Conservation (phyloP, 495 filamentous ascomycete genomes). For the Tetracladium setigerum region DNA sequence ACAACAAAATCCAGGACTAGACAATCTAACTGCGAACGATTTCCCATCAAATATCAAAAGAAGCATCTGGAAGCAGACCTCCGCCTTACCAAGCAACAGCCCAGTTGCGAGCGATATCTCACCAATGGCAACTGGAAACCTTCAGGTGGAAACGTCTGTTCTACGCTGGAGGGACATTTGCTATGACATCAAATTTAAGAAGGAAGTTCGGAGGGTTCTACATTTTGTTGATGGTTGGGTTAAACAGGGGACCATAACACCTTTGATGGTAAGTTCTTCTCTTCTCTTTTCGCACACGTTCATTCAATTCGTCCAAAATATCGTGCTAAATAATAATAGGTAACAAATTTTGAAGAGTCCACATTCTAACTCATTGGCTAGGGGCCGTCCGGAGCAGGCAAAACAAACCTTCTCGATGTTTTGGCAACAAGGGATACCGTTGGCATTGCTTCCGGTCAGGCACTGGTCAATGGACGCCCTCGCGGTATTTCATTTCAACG, state of each 20-base stretch:
- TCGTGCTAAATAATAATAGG: too few relatives aligned
- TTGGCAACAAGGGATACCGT: constrained; percentile 70
- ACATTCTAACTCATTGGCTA: too few relatives aligned
- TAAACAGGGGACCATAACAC: constrained; percentile 78
- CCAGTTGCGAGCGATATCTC: too few relatives aligned
- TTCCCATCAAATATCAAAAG: constrained; percentile 38
- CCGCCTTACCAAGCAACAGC: too few relatives aligned
- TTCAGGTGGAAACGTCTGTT: constrained; percentile 54
- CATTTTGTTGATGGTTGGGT: constrained; percentile 83
- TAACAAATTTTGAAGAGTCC: too few relatives aligned
- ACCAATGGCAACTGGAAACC: too few relatives aligned
- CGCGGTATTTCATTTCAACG: constrained; percentile 79
- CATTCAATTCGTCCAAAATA: too few relatives aligned
- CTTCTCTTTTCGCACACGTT: too few relatives aligned
- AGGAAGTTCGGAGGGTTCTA: constrained; percentile 59
- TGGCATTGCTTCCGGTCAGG: constrained; percentile 75
- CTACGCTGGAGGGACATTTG: constrained; percentile 80
- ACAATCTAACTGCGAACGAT: neutral
- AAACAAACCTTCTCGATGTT: constrained; percentile 64
- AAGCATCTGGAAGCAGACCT: too few relatives aligned
- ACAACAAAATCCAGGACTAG: constrained; percentile 37
- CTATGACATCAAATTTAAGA: constrained; percentile 83
- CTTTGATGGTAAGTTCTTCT: too few relatives aligned
- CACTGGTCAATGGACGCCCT: constrained; percentile 68
- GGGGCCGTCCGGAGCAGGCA: constrained; percentile 64